Conservation (phyloP, 768 basidiomycete genomes). For the Termitomyces sp. region DNA sequence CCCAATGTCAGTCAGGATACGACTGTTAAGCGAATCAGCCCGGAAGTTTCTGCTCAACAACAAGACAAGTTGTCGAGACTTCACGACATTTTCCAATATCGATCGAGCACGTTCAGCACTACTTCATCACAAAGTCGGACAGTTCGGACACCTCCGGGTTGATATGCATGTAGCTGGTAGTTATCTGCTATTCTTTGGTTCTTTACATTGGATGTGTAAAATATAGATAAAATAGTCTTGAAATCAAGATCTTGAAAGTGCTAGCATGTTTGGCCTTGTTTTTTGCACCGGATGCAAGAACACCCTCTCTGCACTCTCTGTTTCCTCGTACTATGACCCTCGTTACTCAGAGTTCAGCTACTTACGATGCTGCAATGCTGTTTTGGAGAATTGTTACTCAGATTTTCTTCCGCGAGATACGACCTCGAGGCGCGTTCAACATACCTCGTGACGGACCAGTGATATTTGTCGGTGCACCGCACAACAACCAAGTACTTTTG, state of each 20-base stretch:
- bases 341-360: conserved; percentile 19
- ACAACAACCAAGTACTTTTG: conserved; percentile 74
- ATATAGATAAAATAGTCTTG: not conserved
- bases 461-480: conserved; percentile 90
- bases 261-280: conserved; percentile 7
- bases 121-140: conserved; percentile 34
- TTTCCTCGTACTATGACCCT: conserved; percentile 15
- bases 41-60: conserved; percentile 28
- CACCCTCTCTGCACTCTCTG: not conserved
- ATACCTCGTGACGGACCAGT: conserved; percentile 87
- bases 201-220: not conserved
- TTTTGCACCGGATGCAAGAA: not conserved
- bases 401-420: conserved; percentile 95
- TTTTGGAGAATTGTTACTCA: conserved; percentile 86
- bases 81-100: conserved; percentile 81
- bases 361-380: conserved; percentile 71
- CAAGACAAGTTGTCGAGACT: conserved; percentile 69
- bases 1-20: conserved; percentile 17
- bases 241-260: not conserved
- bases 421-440: conserved; percentile 91
- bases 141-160: conserved; percentile 24
- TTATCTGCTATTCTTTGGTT: not conserved
- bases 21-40: conserved; percentile 24
- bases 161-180: not conserved
- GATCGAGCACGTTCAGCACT: conserved; percentile 54